Percentiles rank a stretch among this genome's conserved stretches.
phyloP scores from a whole-genome alignment of 2,329 filamentous ascomycete genomes.

The Bipolaris sorokiniana region DNA sequence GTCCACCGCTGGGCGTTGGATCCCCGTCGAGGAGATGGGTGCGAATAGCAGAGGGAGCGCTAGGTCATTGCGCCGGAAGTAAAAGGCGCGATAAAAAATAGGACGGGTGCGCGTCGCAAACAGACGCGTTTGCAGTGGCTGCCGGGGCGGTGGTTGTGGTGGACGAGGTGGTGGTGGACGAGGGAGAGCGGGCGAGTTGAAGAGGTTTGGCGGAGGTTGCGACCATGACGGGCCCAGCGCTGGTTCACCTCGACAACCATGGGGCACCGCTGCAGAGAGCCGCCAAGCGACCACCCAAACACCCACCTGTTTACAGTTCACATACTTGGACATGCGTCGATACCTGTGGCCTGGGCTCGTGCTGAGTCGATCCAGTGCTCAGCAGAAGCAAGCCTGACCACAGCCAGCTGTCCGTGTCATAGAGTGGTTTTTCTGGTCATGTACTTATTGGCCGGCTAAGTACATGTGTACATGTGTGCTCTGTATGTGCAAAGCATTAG shows the following conservation, averaged over 20 bases:
- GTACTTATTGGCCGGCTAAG: neutral
- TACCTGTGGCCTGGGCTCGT: neutral
- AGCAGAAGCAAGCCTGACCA: neutral
- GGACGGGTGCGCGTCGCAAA: slow-evolving; percentile 26
- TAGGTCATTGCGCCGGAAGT: slow-evolving; percentile 34
- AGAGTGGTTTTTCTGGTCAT: neutral
- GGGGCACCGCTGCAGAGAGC: slow-evolving; percentile 6
- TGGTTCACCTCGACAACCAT: slow-evolving; percentile 29
- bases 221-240: slow-evolving; percentile 22
- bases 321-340: no score
- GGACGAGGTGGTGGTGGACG: slow-evolving; percentile 21
- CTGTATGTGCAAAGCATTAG: neutral
- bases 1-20: slow-evolving; percentile 23
- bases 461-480: neutral
- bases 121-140: slow-evolving; percentile 24
- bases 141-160: neutral
- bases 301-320: slow-evolving; percentile 28
- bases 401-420: neutral
- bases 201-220: slow-evolving; percentile 40
- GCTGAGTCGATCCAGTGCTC: slow-evolving; percentile 2
- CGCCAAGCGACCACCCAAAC: slow-evolving; percentile 39
- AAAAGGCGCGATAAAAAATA: slow-evolving; percentile 22
- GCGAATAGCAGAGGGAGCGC: slow-evolving; percentile 15
- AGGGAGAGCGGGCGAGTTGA: slow-evolving; percentile 25
- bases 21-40: slow-evolving; percentile 24